Evolutionary conservation across 805 yeast species (phyloP), one percentile per base, ranked within the genome.

Genomic region (Myxozyma kluyveri): DNA sequence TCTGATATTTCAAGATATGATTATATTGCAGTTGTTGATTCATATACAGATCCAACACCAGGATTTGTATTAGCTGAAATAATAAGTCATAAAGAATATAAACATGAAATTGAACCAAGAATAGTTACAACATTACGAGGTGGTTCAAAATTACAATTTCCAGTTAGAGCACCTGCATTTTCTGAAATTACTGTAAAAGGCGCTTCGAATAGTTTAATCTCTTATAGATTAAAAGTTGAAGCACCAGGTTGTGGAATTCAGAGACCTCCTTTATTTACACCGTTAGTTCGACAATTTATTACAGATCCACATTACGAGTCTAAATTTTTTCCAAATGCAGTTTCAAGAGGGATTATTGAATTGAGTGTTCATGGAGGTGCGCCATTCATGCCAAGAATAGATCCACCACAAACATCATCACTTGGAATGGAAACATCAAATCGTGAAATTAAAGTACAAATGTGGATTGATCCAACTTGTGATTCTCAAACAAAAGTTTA

Each of bases 261-360:
- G 4, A 42, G 42, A 9, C 47, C 32, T 40, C 27, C 31, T 53
- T 12, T 33, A 5, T 85, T 83, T 61, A 67, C 78, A 19, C 86
- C 95, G 0, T 73, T 88, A 33, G 67, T 86, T 2, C 75, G 88
- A 50, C 96, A 89, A 66, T 77, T 78, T 70, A 71, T 80, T 3
- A 70, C 73, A 9, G 82, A 80, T 32, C 86, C 86, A 0, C 33
- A 29, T 29, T 76, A 71, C 60, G 96, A 90, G 65, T 76, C 88
- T 0, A 88, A 88, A 68, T 90, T 91, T 89, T 86, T 82, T 61
- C 68, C 84, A 6, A 75, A 82, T 49, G 54, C 46, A 9, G n/a
- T 29, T 7, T 9, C 33, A 9, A 9, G 33, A 9, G 33, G 33
- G 9, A 65, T 71, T 3, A 65, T 72, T 52, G 71, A 63, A 53